Percentiles rank a stretch among this genome's conserved stretches.
Evolutionary conservation across 179 eudicot species (phyloP).

Genomic region (Sideroxylon spinosum): DNA sequence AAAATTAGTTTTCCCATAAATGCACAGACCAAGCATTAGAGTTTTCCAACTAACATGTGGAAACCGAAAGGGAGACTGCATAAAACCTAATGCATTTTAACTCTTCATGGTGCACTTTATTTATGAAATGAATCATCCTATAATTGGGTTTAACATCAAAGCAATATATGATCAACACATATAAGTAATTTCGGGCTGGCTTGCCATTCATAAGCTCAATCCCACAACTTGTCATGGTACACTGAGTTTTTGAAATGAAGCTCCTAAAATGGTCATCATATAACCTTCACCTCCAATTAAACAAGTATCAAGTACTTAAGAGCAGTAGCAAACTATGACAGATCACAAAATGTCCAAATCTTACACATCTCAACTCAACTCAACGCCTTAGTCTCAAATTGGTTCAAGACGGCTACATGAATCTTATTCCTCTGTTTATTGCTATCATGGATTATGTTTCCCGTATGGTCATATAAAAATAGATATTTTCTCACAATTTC

Average conservation of each 20-base stretch:
- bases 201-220: no score
- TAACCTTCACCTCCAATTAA: neutral
- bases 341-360: neutral
- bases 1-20: neutral
- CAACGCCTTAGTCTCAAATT: no score
- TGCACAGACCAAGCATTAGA: neutral
- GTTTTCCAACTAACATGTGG: neutral
- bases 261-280: neutral
- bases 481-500: no score
- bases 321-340: neutral
- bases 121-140: neutral
- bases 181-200: no score
- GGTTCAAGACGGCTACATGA: no score
- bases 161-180: no score
- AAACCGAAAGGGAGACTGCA: neutral
- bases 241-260: no score
- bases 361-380: no score
- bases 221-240: no score
- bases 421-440: no score
- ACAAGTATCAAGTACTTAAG: neutral
- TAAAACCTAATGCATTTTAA: neutral
- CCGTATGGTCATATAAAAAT: no score
- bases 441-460: no score
- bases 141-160: neutral
- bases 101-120: neutral